Evolutionary conservation across 805 yeast genomes (phyloP).

Genomic region (Tetrapisispora fleetii): DNA sequence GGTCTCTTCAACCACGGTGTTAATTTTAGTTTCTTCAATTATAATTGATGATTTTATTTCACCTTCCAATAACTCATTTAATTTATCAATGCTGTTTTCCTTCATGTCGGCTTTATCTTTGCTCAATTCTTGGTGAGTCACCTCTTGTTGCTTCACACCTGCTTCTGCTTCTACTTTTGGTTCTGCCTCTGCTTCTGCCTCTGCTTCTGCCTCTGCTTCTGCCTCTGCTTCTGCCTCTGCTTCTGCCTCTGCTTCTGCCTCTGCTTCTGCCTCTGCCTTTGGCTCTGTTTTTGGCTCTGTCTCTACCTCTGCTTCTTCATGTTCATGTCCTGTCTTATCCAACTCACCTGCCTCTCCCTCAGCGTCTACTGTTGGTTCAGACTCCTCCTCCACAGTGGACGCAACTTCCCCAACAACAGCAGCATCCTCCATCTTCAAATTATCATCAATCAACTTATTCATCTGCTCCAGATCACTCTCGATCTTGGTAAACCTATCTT

Average conservation of each 20-base stretch:
- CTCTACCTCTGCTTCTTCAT: no score
- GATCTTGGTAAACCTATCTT: slow-evolving; percentile 28
- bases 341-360: background rate
- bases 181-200: background rate
- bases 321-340: no score
- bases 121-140: background rate
- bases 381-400: background rate
- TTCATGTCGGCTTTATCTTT: background rate
- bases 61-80: background rate
- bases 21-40: background rate
- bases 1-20: background rate
- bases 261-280: background rate
- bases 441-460: slow-evolving; percentile 29
- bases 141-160: background rate
- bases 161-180: background rate
- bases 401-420: background rate
- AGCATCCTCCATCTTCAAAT: slow-evolving; percentile 14
- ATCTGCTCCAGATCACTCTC: slow-evolving; percentile 28
- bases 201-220: background rate
- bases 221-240: background rate
- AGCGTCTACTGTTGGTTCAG: no score
- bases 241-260: background rate
- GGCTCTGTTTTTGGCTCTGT: background rate
- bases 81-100: background rate
- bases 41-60: background rate